phyloP scores from a whole-genome alignment of 2,329 filamentous ascomycete species.

The Xylaria multiplex region DNA sequence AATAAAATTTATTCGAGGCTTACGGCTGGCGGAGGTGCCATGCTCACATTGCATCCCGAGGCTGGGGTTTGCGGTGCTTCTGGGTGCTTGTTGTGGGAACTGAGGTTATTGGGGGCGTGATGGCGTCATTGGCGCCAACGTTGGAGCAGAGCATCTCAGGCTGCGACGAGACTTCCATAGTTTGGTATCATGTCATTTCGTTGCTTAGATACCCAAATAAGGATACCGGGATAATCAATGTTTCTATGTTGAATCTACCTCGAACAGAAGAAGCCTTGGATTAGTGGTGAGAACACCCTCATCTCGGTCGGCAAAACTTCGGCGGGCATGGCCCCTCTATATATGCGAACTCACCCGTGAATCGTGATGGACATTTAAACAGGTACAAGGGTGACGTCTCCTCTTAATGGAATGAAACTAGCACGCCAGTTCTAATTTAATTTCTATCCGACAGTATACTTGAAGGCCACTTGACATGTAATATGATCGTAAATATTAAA shows the following conservation, averaged over 20 bases:
- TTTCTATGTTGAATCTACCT: no score
- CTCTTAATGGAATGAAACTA: no score
- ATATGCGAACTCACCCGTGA: no score
- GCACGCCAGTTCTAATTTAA: no score
- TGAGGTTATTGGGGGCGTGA: conserved; percentile 9
- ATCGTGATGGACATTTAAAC: no score
- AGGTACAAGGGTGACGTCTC: no score
- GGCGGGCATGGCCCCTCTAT: conserved; percentile 8
- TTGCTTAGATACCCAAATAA: neutral
- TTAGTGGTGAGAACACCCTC: no score
- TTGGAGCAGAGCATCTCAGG: conserved; percentile 19
- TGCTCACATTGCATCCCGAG: conserved; percentile 29
- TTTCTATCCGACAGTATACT: no score
- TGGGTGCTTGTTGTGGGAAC: conserved; percentile 1
- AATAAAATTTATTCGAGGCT: conserved; percentile 14
- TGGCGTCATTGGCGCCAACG: conserved; percentile 31
- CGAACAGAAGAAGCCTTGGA: no score
- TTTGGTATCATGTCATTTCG: conserved; percentile 8
- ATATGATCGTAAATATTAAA: neutral
- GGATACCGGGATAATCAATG: neutral
- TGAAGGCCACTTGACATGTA: no score
- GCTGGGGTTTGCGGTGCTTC: conserved; percentile 5
- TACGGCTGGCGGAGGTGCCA: conserved; percentile 45
- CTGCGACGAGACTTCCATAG: conserved; percentile 3
- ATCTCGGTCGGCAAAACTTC: conserved; percentile 29